phyloP scores from a whole-genome alignment of 2,329 filamentous ascomycete genomes.

The Elsinoe australis region DNA sequence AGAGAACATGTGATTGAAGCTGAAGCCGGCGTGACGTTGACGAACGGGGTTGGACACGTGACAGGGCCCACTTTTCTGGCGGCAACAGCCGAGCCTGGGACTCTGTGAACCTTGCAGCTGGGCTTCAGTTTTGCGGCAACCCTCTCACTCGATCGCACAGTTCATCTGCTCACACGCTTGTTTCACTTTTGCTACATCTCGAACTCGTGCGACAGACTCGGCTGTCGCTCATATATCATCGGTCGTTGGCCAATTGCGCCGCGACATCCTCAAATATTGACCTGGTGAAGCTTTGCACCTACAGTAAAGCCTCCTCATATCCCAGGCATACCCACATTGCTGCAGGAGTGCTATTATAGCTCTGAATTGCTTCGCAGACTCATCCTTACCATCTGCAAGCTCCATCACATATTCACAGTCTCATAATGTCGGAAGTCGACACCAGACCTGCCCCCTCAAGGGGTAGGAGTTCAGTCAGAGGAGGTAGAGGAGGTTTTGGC shows the following conservation, averaged over 20 bases:
- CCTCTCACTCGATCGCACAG: not conserved
- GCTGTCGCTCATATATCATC: not conserved
- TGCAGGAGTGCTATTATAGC: not conserved
- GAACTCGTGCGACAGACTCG: not conserved
- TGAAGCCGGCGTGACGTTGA: not conserved
- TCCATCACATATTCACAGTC: constrained; percentile 13
- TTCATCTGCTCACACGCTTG: not conserved
- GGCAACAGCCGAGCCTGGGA: constrained; percentile 3
- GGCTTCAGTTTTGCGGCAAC: constrained; percentile 12
- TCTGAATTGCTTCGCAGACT: not conserved
- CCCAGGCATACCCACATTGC: constrained; percentile 4
- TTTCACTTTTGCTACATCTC: not conserved
- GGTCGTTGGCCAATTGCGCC: constrained; percentile 12
- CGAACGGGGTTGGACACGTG: not conserved
- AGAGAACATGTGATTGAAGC: not conserved
- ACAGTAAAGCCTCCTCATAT: constrained; percentile 4
- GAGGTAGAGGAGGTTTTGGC: constrained; percentile 64
- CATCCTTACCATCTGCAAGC: not conserved
- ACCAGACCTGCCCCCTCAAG: constrained; percentile 72
- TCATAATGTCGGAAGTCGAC: constrained; percentile 87
- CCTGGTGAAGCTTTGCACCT: constrained; percentile 13
- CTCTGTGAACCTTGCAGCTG: constrained; percentile 5
- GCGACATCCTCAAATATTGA: not conserved
- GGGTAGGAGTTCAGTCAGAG: constrained; percentile 83
- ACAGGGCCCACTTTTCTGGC: not conserved